Conservation (phyloP, 129 eudicot species). For the Chrysanthemum seticuspe region DNA sequence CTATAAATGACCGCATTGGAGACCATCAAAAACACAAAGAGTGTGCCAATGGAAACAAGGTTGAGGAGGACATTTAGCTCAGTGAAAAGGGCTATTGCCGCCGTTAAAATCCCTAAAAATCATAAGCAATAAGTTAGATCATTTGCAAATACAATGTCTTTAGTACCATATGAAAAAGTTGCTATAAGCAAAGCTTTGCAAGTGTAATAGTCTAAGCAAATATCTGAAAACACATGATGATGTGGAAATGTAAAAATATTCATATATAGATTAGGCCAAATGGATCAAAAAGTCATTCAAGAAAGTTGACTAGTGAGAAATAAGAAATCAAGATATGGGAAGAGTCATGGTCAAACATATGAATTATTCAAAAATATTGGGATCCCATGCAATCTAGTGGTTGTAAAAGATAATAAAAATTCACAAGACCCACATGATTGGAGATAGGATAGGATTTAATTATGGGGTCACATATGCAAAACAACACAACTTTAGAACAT, state of each 20-base stretch:
- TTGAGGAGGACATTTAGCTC: conserved; percentile 77
- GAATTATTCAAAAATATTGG: conserved; percentile 14
- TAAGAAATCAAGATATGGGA: conserved; percentile 19
- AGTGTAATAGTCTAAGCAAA: neutral
- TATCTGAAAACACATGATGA: neutral
- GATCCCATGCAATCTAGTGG: conserved; percentile 26
- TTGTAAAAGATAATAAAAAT: conserved; percentile 27
- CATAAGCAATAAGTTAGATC: neutral
- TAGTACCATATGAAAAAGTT: neutral
- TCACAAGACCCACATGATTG: conserved; percentile 39
- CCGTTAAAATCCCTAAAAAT: conserved; percentile 78
- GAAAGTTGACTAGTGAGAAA: conserved; percentile 26
- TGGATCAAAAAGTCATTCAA: conserved; percentile 17
- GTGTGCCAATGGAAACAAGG: conserved; percentile 88
- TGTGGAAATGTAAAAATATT: conserved; percentile 6
- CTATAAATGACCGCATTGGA: conserved; percentile 88
- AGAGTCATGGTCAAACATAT: conserved; percentile 34
- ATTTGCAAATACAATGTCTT: neutral
- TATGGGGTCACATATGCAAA: conserved; percentile 17
- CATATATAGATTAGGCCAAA: conserved; percentile 18
- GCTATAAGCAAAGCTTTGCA: neutral
- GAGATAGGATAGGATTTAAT: conserved; percentile 41
- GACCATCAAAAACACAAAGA: conserved; percentile 93
- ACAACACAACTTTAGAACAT: conserved; percentile 31
- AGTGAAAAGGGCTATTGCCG: conserved; percentile 77